These are phyloP conservation scores for Mangifera indica DNA, from an alignment of 345 rosid species.

Conservation along the genomic window DNA sequence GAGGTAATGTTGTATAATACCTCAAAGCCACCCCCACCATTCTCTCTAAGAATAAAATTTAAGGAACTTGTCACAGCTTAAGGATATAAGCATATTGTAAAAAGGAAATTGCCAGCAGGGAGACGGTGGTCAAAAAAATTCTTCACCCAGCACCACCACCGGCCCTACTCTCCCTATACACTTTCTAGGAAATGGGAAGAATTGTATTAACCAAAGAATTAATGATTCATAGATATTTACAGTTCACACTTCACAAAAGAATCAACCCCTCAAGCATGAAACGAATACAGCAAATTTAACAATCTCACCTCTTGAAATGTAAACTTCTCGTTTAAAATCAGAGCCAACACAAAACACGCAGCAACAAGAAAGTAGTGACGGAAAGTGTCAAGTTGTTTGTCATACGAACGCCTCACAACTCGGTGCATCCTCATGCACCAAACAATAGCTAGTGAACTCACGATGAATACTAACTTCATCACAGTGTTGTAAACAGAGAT, in stretches of 20 bases:
- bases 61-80: no score
- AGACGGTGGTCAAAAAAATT: no score
- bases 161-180: no score
- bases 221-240: not conserved
- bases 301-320: slow-evolving; percentile 70
- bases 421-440: slow-evolving; percentile 87
- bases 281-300: not conserved
- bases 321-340: slow-evolving; percentile 70
- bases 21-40: no score
- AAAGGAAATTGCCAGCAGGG: no score
- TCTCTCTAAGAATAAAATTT: no score
- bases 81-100: no score
- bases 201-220: no score
- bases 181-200: no score
- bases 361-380: slow-evolving; percentile 63
- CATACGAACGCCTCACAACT: slow-evolving; percentile 65
- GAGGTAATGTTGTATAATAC: no score
- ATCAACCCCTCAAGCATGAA: slow-evolving; percentile 5
- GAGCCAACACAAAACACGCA: slow-evolving; percentile 59
- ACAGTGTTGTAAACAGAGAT: slow-evolving; percentile 76
- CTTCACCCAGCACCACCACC: no score
- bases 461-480: slow-evolving; percentile 88
- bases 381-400: slow-evolving; percentile 81
- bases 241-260: not conserved
- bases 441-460: slow-evolving; percentile 80